Base-by-base conservation (phyloP, 495 filamentous ascomycete species). In the Umbilicaria muhlenbergii region DNA sequence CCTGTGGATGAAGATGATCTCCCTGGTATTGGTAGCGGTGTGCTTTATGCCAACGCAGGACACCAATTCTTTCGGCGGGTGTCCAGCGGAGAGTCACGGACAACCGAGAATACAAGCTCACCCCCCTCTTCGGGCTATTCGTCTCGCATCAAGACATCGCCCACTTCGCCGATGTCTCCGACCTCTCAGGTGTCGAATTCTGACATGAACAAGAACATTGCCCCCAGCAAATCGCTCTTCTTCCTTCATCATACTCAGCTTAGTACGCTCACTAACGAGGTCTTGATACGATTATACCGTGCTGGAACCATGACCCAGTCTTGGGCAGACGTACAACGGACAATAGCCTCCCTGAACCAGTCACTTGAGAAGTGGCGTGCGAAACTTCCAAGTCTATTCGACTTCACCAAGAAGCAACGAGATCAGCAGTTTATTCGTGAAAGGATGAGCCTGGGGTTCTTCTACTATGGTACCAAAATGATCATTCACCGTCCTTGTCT, bases 401-500 rank as follows among this genome's bases (percentile, higher is more conserved):
- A 74, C 47, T 77, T 75, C 47, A 57, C 56, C 12, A 53, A 49
- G 7, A 58, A 56, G 0, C 51, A 53, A 42, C 51, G 62, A 6
- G 59, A 65, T 15, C 58, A 58, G 18, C 50, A 53, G 8, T 52
- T 58, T 0, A 51, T 57, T 16, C 43, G 58, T 18, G 54, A 68
- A 14, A 64, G 68, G 12, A 52, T 55, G 41, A 68, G 65, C 41
- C 57, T 73, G 34, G 67, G 64, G 13, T 69, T 82, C 39, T 66
- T 71, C 35, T 80, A 75, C 51, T 70, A 76, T 53, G 75, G 74
- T 46, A 67, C 68, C 13, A 62, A 65, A 5, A 77, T 80, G 36
- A 68, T 80, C 11, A 62, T 78, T 17, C 72, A 71, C 34, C 74
- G 79, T 8, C 79, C 79, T 3, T 79, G 74, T 57, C 64, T 83